These are phyloP conservation scores for Ophiostoma sp. DNA, from an alignment of 2,329 filamentous ascomycete species.

Conservation along the genomic window DNA sequence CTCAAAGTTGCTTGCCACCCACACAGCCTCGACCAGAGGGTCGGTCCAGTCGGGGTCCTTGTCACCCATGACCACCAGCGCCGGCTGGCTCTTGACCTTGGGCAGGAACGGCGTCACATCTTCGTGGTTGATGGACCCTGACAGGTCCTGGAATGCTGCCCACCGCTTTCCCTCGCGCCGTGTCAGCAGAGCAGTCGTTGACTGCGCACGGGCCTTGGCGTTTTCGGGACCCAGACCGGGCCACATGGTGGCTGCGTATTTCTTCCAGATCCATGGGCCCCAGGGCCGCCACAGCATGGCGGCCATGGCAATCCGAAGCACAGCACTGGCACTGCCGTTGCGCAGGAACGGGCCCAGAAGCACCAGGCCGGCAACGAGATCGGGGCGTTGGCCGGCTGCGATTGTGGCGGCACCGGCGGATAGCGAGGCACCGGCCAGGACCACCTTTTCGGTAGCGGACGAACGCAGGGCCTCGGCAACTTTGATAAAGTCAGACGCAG, in stretches of 20 bases:
- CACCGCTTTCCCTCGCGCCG: constrained; percentile 20
- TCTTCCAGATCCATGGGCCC: constrained; percentile 25
- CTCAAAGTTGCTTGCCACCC: constrained; percentile 26
- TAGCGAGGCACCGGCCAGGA: constrained; percentile 26
- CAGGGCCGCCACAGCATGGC: constrained; percentile 24
- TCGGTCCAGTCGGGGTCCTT: constrained; percentile 27
- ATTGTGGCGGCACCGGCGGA: constrained; percentile 25
- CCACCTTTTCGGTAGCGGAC: constrained; percentile 9
- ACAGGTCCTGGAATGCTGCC: constrained; percentile 24
- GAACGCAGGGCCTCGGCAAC: constrained; percentile 20
- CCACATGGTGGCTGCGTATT: constrained; percentile 24
- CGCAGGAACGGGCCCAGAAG: constrained; percentile 25
- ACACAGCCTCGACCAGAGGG: constrained; percentile 26
- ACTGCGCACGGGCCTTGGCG: constrained; percentile 21
- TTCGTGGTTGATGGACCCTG: constrained; percentile 22
- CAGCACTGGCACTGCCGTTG: constrained; percentile 15
- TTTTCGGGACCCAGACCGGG: constrained; percentile 23
- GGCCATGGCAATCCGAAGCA: constrained; percentile 17
- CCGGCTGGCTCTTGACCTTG: constrained; percentile 19
- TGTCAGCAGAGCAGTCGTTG: constrained; percentile 16
- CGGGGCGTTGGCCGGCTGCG: constrained; percentile 24
- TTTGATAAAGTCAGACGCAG: constrained; percentile 23
- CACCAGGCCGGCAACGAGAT: constrained; percentile 25
- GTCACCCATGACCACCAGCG: constrained; percentile 27
- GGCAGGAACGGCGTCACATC: constrained; percentile 22